Conservation (phyloP, 2,329 filamentous ascomycete species). For the Cryoendolithus antarcticus region DNA sequence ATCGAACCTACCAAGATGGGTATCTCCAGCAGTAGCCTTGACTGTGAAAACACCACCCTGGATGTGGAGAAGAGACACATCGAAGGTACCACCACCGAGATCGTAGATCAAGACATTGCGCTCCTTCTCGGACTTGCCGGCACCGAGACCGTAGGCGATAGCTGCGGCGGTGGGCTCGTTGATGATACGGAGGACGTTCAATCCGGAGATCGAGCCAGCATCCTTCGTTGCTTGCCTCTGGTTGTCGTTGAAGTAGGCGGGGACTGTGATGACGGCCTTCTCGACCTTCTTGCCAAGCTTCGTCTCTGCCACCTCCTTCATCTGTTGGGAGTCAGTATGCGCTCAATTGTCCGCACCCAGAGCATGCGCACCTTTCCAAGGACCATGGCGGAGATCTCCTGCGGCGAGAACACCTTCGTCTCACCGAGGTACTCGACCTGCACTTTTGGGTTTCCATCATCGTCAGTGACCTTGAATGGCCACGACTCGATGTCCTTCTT, state of each 20-base stretch:
- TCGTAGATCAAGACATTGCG: conserved; percentile 99
- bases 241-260: conserved; percentile 99
- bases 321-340: conserved; percentile 41
- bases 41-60: conserved; percentile 99
- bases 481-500: conserved; percentile 99
- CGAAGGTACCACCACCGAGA: conserved; percentile 98
- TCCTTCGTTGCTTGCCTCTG: conserved; percentile 99
- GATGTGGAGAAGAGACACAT: conserved; percentile 98
- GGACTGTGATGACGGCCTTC: conserved; percentile 98
- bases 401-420: conserved; percentile 90
- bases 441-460: conserved; percentile 77
- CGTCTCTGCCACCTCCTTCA: conserved; percentile 97
- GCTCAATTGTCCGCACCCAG: not conserved
- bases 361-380: conserved; percentile 66
- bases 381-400: conserved; percentile 99
- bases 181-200: conserved; percentile 99
- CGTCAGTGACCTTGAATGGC: conserved; percentile 97
- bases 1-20: conserved; percentile 3
- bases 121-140: conserved; percentile 66
- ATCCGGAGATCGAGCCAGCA: conserved; percentile 89
- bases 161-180: conserved; percentile 98
- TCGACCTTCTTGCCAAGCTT: conserved; percentile 98
- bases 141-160: conserved; percentile 82
- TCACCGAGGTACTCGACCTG: conserved; percentile 92
- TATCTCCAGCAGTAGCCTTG: conserved; percentile 90